These are phyloP conservation scores for Eucommia ulmoides DNA, from an alignment of 257 asterid genomes.

Conservation along the genomic window DNA sequence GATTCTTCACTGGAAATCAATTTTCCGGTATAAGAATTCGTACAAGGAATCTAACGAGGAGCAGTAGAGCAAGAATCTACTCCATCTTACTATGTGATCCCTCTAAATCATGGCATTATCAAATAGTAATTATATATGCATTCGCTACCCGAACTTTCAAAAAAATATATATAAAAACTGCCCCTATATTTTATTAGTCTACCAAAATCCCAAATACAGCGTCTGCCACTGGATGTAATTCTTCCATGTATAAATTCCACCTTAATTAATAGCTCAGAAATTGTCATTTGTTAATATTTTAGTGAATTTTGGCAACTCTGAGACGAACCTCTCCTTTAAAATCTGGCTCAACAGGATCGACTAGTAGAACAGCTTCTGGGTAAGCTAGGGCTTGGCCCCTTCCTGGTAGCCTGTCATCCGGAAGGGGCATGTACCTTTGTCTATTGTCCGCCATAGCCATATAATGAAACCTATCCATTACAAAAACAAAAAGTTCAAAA, in stretches of 20 bases:
- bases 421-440: slow-evolving; percentile 66
- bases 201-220: neutral
- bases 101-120: too few relatives aligned
- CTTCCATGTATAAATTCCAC: neutral
- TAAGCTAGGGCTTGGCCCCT: slow-evolving; percentile 69
- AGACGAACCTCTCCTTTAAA: slow-evolving; percentile 68
- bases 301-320: neutral
- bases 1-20: too few relatives aligned
- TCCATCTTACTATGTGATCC: too few relatives aligned
- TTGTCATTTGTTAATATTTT: neutral
- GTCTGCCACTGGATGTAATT: neutral
- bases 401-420: slow-evolving; percentile 67
- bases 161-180: too few relatives aligned
- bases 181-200: neutral
- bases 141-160: too few relatives aligned
- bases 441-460: slow-evolving; percentile 79
- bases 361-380: slow-evolving; percentile 82
- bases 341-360: slow-evolving; percentile 69
- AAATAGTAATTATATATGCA: too few relatives aligned
- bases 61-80: too few relatives aligned
- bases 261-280: neutral
- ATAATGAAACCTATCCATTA: slow-evolving; percentile 68
- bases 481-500: too few relatives aligned
- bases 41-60: too few relatives aligned
- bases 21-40: too few relatives aligned